These are phyloP conservation scores for Fraxinus floribunda DNA, from an alignment of 305 asterid genomes.

Conservation along the genomic window DNA sequence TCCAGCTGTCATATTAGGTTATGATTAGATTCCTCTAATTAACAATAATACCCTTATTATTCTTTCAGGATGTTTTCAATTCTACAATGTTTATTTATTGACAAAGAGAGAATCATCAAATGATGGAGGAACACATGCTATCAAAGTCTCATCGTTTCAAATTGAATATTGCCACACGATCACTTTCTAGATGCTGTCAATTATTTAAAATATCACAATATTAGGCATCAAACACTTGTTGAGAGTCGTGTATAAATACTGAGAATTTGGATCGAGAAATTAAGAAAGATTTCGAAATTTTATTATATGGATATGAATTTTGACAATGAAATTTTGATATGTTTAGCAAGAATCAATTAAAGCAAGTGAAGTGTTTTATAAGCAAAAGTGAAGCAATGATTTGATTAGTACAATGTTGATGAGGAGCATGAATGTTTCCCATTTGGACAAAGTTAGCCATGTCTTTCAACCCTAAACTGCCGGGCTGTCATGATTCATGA, in stretches of 20 bases:
- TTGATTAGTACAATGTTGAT: neutral
- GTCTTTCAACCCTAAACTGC: neutral
- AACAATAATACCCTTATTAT: neutral
- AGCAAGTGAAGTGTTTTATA: neutral
- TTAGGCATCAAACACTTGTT: neutral
- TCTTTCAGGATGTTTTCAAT: neutral
- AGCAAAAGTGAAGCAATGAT: neutral
- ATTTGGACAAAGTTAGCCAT: neutral
- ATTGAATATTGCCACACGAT: neutral
- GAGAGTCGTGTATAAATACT: neutral
- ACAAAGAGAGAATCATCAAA: neutral
- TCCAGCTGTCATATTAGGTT: neutral
- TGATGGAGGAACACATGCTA: neutral
- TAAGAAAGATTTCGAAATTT: neutral
- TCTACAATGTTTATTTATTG: neutral
- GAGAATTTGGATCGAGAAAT: neutral
- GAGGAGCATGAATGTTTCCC: neutral
- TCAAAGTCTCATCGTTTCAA: neutral
- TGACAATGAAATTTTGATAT: neutral
- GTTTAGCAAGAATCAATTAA: neutral
- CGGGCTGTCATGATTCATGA: neutral
- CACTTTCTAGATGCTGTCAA: neutral
- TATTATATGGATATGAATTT: neutral
- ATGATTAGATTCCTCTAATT: neutral
- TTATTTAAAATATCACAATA: neutral